Base-by-base conservation (phyloP, 1,284 basidiomycete genomes). In the Hemileia vastatrix region DNA sequence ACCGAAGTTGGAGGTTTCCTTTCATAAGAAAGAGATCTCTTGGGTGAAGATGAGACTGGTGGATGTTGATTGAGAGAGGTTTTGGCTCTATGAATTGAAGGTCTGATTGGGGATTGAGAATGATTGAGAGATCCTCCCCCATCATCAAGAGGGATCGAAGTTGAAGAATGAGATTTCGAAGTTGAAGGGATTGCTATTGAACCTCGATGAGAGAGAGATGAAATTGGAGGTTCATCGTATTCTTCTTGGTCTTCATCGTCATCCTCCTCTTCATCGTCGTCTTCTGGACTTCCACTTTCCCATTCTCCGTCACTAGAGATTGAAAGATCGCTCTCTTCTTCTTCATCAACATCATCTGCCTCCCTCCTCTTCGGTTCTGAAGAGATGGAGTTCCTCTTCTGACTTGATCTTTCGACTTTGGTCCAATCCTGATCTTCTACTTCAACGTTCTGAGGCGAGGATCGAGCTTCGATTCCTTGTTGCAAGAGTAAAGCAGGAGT, bases 1-100 rank as follows among this genome's bases (percentile, higher is more conserved):
- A 98, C 92, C 58, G 91, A n/a, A n/a, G n/a, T n/a, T n/a, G 36
- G 36, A 40, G 36, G 36, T 40, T 40, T 40, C 27, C 27, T 27
- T 27, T 27, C 27, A 27, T 27, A 27, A 27, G 27, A 27, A 27
- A 27, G 27, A 27, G 27, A 27, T 27, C 27, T 27, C 27, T 27
- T 27, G 27, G 27, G 27, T 40, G 36, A 40, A 40, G 8, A 40
- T 11, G 36, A 40, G 36, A 40, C 15, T 40, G 36, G 11, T 40
- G 11, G 8, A 11, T 15, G 8, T 40, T 40, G 36, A 40, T 27
- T 40, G 36, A 40, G 36, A 15, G 15, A 11, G 36, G 15, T 40
- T 15, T 40, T 40, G 36, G 15, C 36, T 40, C 36, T 9, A 40
- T 40, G 36, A 15, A 27, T 27, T 27, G 27, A 27, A 27, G 27